A percentile compares a stretch with the other conserved stretches of the same genome.
phyloP scores from a whole-genome alignment of 1,284 basidiomycete genomes.

The Cutaneotrichosporon cavernicola region DNA sequence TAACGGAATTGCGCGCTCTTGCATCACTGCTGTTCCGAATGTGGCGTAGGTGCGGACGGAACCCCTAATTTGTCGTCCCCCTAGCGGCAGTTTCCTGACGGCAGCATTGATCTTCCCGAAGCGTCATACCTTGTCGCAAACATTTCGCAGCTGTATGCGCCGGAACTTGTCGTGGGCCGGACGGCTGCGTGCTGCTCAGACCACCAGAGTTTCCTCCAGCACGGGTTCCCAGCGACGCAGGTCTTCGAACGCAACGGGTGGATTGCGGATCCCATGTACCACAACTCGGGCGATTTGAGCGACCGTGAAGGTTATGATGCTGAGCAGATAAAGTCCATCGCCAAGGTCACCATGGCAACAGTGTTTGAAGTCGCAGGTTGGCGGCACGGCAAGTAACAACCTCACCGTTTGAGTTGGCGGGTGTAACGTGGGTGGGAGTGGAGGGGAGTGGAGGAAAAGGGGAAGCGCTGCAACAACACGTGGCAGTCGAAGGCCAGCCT shows the following conservation, averaged over 20 bases:
- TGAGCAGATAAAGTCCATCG: conserved; percentile 72
- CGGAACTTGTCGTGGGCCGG: conserved; percentile 74
- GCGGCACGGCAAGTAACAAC: not conserved
- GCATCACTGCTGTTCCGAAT: not conserved
- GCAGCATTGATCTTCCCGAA: conserved; percentile 72
- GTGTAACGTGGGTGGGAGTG: not conserved
- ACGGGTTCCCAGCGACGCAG: conserved; percentile 77
- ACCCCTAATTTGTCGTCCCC: conserved; percentile 5
- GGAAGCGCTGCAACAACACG: not conserved
- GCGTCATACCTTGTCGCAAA: conserved; percentile 71
- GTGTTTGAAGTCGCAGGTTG: conserved; percentile 46
- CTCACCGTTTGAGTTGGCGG: not conserved
- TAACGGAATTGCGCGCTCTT: conserved; percentile 15
- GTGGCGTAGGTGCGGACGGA: not conserved
- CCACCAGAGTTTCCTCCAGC: conserved; percentile 73
- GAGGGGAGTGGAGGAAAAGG: too few relatives aligned
- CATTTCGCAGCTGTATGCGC: conserved; percentile 67
- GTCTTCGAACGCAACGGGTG: conserved; percentile 68
- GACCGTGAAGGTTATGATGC: conserved; percentile 75
- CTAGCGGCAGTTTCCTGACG: conserved; percentile 13
- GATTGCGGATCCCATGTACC: conserved; percentile 74
- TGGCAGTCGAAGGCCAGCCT: too few relatives aligned
- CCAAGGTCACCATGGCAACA: conserved; percentile 66
- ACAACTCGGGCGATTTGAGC: conserved; percentile 67
- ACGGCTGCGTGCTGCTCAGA: conserved; percentile 80